phyloP scores from a whole-genome alignment of 495 filamentous ascomycete genomes.

The Aspergillus egyptiacus region DNA sequence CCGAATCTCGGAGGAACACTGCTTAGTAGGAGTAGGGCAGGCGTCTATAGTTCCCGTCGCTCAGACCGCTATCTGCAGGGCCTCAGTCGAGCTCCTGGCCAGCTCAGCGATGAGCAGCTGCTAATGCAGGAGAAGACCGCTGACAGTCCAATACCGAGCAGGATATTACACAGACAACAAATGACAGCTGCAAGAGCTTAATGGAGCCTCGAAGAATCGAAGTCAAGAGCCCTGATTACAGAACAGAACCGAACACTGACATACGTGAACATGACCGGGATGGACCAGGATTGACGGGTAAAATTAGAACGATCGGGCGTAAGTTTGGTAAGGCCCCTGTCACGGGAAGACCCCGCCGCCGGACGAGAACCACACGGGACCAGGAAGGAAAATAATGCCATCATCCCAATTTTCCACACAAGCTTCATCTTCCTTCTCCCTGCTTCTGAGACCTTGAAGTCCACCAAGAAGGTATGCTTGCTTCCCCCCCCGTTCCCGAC shows the following conservation, averaged over 20 bases:
- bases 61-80: too few relatives aligned
- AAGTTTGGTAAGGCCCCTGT: too few relatives aligned
- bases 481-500: not conserved
- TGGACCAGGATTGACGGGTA: too few relatives aligned
- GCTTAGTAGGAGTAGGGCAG: too few relatives aligned
- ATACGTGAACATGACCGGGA: constrained; percentile 1
- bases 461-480: constrained; percentile 1
- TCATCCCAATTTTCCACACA: not conserved
- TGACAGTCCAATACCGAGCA: constrained; percentile 8
- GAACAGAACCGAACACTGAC: constrained; percentile 10
- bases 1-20: too few relatives aligned
- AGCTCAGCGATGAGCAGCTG: too few relatives aligned
- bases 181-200: not conserved
- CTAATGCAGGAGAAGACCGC: not conserved
- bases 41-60: too few relatives aligned
- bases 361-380: constrained; percentile 10
- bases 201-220: too few relatives aligned
- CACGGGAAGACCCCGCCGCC: not conserved
- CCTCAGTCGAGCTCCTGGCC: too few relatives aligned
- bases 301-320: too few relatives aligned
- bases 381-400: not conserved
- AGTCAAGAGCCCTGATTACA: too few relatives aligned
- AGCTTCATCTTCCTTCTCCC: constrained; percentile 1
- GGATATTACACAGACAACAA: constrained; percentile 9
- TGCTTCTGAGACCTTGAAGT: not conserved